Evolutionary conservation across 306 rosid species (phyloP).

Genomic region (Geum urbanum): DNA sequence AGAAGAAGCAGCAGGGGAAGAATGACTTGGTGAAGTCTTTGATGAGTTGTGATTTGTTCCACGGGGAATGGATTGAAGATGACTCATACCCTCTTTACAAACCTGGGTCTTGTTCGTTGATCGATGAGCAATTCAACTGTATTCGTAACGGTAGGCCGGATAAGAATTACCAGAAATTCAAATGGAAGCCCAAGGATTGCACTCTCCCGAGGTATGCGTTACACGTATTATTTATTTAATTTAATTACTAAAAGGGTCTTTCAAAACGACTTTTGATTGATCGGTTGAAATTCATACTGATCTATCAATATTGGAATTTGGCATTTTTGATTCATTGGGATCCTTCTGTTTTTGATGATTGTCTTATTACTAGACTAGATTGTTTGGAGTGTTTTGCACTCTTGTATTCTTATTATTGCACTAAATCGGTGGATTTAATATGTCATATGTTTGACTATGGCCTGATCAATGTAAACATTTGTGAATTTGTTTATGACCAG

Average conservation of each 20-base stretch:
- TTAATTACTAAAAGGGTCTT: background rate
- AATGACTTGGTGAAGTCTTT: conserved; percentile 48
- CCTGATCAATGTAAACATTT: background rate
- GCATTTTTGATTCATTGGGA: conserved; percentile 7
- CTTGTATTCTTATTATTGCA: background rate
- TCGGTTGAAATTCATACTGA: background rate
- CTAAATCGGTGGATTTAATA: background rate
- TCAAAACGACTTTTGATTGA: background rate
- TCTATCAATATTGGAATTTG: background rate
- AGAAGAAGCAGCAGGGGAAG: conserved; percentile 21
- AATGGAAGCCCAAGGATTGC: conserved; percentile 89
- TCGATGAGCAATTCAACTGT: conserved; percentile 88
- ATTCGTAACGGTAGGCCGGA: conserved; percentile 79
- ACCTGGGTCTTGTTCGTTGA: conserved; percentile 69
- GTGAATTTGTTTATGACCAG: conserved; percentile 23
- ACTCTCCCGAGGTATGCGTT: conserved; percentile 64
- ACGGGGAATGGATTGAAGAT: conserved; percentile 84
- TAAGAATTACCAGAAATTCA: conserved; percentile 53
- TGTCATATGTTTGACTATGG: background rate
- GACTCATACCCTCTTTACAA: conserved; percentile 66
- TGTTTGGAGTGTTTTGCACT: background rate
- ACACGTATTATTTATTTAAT: background rate
- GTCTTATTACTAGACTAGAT: background rate
- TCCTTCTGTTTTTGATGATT: background rate
- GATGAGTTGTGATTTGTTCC: conserved; percentile 66